These are phyloP conservation scores for Intubia oerlemansii DNA, from an alignment of 2,329 filamentous ascomycete species.

Conservation along the genomic window DNA sequence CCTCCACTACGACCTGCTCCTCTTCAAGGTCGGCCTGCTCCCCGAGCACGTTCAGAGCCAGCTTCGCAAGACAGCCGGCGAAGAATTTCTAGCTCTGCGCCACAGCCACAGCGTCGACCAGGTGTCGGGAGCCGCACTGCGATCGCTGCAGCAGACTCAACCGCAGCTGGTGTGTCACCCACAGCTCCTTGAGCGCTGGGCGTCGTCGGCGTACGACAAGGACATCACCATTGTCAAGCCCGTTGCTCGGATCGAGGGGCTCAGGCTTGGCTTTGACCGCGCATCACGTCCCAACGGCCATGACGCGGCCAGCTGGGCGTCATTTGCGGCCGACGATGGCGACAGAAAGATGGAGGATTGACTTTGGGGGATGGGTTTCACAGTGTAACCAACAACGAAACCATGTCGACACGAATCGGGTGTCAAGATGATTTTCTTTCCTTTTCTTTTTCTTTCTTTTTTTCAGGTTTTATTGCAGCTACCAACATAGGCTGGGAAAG, in stretches of 20 bases:
- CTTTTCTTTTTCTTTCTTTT: background rate
- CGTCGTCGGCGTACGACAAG: constrained; percentile 18
- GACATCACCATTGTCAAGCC: constrained; percentile 21
- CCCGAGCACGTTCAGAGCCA: constrained; percentile 27
- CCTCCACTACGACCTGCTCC: constrained; percentile 45
- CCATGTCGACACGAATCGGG: too few relatives aligned
- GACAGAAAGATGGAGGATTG: background rate
- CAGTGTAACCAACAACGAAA: background rate
- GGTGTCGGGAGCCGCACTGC: constrained; percentile 36
- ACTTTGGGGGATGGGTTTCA: background rate
- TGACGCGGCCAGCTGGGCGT: constrained; percentile 28
- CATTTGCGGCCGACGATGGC: constrained; percentile 4
- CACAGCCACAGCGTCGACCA: constrained; percentile 45
- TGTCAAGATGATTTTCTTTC: too few relatives aligned
- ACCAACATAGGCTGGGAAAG: too few relatives aligned
- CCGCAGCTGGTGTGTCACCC: constrained; percentile 30
- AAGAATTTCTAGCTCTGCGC: constrained; percentile 29
- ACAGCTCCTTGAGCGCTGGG: constrained; percentile 27
- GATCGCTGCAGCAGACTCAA: constrained; percentile 27
- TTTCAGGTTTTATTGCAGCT: background rate
- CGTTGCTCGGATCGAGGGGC: constrained; percentile 16
- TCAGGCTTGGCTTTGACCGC: constrained; percentile 22
- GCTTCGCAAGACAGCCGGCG: constrained; percentile 20
- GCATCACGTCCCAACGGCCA: constrained; percentile 28
- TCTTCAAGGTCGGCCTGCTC: constrained; percentile 39